Evolutionary conservation across 2,329 filamentous ascomycete genomes (phyloP).

Genomic region (Trichoderma asperellum): DNA sequence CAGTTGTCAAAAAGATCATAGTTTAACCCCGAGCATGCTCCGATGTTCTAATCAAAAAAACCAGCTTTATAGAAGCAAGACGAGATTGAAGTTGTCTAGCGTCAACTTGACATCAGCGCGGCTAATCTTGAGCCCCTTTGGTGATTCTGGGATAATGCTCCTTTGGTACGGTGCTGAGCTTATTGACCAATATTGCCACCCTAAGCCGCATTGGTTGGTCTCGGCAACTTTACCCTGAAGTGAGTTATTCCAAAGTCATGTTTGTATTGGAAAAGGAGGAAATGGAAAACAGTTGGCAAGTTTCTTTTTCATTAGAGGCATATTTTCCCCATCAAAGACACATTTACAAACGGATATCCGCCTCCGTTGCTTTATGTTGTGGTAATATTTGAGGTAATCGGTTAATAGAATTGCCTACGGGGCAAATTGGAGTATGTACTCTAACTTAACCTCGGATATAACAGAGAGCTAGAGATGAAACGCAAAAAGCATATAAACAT

Average conservation of each 20-base stretch:
- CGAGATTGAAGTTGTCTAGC: neutral
- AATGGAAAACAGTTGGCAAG: neutral
- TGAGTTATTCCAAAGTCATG: neutral
- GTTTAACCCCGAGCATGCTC: slow-evolving; percentile 4
- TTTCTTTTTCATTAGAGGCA: neutral
- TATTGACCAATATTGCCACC: neutral
- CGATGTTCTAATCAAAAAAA: neutral
- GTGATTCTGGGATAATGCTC: neutral
- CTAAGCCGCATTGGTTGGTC: neutral
- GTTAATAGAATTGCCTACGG: slow-evolving; percentile 21
- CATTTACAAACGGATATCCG: slow-evolving; percentile 13
- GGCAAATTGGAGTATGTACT: neutral
- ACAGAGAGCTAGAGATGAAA: neutral
- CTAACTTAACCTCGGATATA: neutral
- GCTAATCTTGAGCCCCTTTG: slow-evolving; percentile 17
- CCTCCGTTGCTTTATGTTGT: neutral
- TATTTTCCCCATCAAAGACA: neutral
- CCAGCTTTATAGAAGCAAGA: neutral
- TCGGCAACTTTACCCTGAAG: slow-evolving; percentile 5
- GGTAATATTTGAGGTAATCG: neutral
- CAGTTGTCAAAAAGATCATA: neutral
- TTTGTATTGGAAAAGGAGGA: neutral
- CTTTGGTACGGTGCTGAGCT: neutral
- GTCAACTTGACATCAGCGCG: slow-evolving; percentile 20
- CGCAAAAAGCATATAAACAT: neutral